phyloP scores from a whole-genome alignment of 2,329 filamentous ascomycete genomes.

The Pezicula radicicola region DNA sequence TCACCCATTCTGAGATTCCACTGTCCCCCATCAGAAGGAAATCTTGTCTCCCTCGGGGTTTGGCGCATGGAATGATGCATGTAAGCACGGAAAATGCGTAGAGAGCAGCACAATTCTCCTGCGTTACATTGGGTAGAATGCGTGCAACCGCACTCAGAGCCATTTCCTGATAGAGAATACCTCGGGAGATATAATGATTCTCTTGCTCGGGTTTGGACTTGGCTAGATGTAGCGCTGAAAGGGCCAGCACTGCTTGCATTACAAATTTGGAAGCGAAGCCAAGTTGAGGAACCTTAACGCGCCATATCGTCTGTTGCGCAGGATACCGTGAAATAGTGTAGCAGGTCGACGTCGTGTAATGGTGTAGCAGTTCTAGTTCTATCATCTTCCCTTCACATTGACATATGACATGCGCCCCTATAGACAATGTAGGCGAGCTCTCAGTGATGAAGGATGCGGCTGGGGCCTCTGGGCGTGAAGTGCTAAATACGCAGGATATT shows the following conservation, averaged over 20 bases:
- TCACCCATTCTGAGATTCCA: background rate
- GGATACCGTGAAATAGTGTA: background rate
- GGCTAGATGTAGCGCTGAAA: background rate
- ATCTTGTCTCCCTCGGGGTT: background rate
- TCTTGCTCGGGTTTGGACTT: background rate
- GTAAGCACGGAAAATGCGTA: background rate
- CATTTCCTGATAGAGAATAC: background rate
- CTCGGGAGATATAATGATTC: background rate
- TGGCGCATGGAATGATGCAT: background rate
- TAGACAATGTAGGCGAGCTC: background rate
- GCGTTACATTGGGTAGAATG: background rate
- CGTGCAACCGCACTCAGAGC: background rate
- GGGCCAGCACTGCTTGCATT: background rate
- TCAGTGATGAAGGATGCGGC: too few species aligned
- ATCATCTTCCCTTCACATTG: background rate
- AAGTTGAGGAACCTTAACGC: background rate
- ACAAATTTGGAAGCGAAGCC: background rate
- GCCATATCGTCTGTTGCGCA: background rate
- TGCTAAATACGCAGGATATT: background rate
- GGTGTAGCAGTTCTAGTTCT: background rate
- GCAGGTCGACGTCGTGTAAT: background rate
- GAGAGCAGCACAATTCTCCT: background rate
- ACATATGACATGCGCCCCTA: background rate
- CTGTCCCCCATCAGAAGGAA: background rate
- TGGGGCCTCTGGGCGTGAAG: background rate